Evolutionary conservation across 306 rosid species (phyloP), one percentile per base, ranked within the genome.

Genomic region (Cicer chorassanicum): DNA sequence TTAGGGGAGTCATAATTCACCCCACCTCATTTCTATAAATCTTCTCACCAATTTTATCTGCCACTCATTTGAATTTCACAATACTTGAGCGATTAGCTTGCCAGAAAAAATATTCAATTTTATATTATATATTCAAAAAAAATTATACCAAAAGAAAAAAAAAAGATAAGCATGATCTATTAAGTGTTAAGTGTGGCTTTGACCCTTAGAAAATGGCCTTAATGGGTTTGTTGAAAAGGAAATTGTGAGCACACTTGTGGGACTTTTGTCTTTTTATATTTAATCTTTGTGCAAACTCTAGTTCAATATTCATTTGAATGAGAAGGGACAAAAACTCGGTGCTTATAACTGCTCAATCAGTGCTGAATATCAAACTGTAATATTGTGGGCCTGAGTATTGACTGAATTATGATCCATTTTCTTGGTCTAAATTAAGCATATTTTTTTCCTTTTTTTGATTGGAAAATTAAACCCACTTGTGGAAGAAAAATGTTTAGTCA

Each of bases 121-220:
- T 29, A 29, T 29, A 29, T 29, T 29, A 29, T 24, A 11, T 45
- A 45, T 45, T 45, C 6, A 11, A 45, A 11, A 45, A 11, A 11
- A 1, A 45, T 45, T 9, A 45, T 11, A 29, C 34, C 5, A 3
- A 11, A 45, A 45, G 6, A 45, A 45, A 3, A 45, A 45, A 45
- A 11, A 6, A 19, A 19, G 9, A 19, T 4, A 3, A 2, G 9
- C 14, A 56, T 8, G 12, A 8, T 39, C 39, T 36, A 54, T 9
- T 56, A 21, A 65, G 4, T 65, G 76, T 9, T 56, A 21, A 65
- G 4, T 65, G 76, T 38, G 42, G 11, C 55, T 46, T 72, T 72
- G 44, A 79, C 73, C 18, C 57, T 15, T 65, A 1, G 8, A 53
- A 65, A 75, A 40, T 49, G 72, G 65, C 65, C 45, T 64, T 64